phyloP scores from a whole-genome alignment of 768 basidiomycete species.

The Epithele typhae region DNA sequence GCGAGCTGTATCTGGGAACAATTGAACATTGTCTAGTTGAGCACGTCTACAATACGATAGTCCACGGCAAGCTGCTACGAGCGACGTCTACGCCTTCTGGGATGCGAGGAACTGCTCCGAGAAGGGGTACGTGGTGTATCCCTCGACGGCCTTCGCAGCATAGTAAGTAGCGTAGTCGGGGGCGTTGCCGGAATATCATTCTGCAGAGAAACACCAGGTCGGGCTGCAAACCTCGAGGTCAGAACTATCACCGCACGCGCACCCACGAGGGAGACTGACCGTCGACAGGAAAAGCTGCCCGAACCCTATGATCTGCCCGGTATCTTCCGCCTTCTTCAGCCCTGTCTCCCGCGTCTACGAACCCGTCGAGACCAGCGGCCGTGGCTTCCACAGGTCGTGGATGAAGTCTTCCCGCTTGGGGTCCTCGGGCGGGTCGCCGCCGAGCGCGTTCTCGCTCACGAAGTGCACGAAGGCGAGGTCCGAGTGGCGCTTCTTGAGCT shows the following conservation, averaged over 20 bases:
- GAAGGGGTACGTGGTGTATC: too few relatives aligned
- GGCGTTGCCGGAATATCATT: too few relatives aligned
- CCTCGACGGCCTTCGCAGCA: too few relatives aligned
- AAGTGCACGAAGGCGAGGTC: slow-evolving; percentile 36
- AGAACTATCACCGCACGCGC: background rate
- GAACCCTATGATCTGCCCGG: slow-evolving; percentile 19
- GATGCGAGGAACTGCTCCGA: too few relatives aligned
- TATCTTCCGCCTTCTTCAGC: slow-evolving; percentile 12
- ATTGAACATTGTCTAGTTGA: too few relatives aligned
- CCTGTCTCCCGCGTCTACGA: slow-evolving; percentile 19
- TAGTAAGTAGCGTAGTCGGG: too few relatives aligned
- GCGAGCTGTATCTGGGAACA: too few relatives aligned
- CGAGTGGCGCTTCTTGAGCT: slow-evolving; percentile 35
- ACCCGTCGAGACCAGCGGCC: slow-evolving; percentile 13
- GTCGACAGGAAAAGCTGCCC: slow-evolving; percentile 24
- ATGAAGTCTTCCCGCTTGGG: slow-evolving; percentile 12
- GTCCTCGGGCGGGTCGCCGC: slow-evolving; percentile 1
- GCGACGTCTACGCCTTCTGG: too few relatives aligned
- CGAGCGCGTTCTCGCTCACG: slow-evolving; percentile 21
- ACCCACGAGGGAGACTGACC: slow-evolving; percentile 16
- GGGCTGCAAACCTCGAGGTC: background rate
- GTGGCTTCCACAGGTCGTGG: slow-evolving; percentile 16
- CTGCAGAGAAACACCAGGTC: too few relatives aligned
- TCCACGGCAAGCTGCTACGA: too few relatives aligned
- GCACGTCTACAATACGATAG: too few relatives aligned